Percentiles rank a stretch among this genome's conserved stretches.
These are phyloP conservation scores for Psidium friedrichsthalianum DNA, from an alignment of 345 rosid species.

Conservation along the genomic window DNA sequence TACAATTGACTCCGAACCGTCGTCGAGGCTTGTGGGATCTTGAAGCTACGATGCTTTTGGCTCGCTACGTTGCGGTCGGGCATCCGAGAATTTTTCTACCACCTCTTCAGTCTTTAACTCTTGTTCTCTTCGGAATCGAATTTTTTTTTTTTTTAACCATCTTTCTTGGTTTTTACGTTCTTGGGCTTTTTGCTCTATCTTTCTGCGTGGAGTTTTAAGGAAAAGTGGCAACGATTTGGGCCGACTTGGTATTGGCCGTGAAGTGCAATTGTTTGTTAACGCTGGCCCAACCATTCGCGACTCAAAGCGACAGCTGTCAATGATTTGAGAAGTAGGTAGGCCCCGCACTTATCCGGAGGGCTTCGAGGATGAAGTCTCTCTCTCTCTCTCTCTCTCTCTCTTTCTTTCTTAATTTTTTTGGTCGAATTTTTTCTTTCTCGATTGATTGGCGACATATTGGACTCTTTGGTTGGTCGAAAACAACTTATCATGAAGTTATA, in stretches of 20 bases:
- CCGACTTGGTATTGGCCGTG: not conserved
- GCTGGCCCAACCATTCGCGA: not conserved
- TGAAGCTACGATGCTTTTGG: not conserved
- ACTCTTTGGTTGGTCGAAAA: not conserved
- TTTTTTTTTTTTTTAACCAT: no score
- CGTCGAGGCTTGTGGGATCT: not conserved
- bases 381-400: no score
- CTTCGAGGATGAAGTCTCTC: not conserved
- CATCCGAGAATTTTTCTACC: not conserved
- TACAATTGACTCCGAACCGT: not conserved
- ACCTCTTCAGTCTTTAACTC: not conserved
- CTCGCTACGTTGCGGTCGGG: fast-evolving
- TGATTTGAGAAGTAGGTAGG: not conserved
- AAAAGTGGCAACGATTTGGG: not conserved
- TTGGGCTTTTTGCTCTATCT: not conserved
- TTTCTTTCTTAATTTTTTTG: not conserved
- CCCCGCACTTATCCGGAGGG: not conserved
- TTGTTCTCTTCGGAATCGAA: not conserved
- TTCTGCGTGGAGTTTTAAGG: not conserved
- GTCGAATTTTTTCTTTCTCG: not conserved
- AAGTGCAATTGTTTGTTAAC: not conserved
- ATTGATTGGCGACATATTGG: not conserved
- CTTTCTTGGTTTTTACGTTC: not conserved
- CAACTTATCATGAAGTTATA: not conserved
- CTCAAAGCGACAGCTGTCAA: not conserved